Base-by-base conservation (phyloP, 805 yeast genomes). In the Kodamaea laetipori region DNA sequence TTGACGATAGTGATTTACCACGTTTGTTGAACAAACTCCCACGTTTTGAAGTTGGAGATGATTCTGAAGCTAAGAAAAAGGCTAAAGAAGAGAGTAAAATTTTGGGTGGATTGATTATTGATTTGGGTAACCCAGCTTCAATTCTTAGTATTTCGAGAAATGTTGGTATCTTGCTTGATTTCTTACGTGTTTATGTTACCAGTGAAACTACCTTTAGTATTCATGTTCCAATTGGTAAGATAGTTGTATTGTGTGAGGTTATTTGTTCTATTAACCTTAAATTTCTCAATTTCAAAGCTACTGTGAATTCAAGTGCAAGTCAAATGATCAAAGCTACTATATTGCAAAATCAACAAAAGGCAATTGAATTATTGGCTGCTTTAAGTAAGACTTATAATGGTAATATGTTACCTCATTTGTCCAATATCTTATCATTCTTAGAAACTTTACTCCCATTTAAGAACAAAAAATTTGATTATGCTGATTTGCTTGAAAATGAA, bases 381-480 rank as follows among this genome's bases (percentile, higher is more conserved):
- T 53, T 77, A 25, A 63, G 75, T 9, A 35, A 37, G 3, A 49
- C 56, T 1, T 77, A 67, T 53, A 56, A 64, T 15, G 73, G 74
- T 3, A 58, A 61, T 25, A 39, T 69, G 18, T 44, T 77, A 12
- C 79, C 84, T 5, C 81, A 80, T 50, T 56, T 78, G 33, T 60
- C 66, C 15, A 61, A 71, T n/a, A 64, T 84, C 12, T 56, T 83
- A 11, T 69, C 82, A 1, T 63, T 77, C 21, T 61, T 84, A 47
- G 89, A 85, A 53, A 69, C 76, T 25, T 61, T 78, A 19, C 64
- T 85, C 31, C 90, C 90, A n/a, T 69, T 77, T 41, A 60, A 62
- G 26, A 64, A 67, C 18, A 66, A 61, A 39, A 55, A 50, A 21
- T 53, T 71, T 27, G 64, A 63, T 40, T 42, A 51, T 21, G 54